A percentile compares a stretch with the other conserved stretches of the same genome.
Evolutionary conservation across 83 land plant species (phyloP).

Genomic region (Diphasiastrum complanatum): DNA sequence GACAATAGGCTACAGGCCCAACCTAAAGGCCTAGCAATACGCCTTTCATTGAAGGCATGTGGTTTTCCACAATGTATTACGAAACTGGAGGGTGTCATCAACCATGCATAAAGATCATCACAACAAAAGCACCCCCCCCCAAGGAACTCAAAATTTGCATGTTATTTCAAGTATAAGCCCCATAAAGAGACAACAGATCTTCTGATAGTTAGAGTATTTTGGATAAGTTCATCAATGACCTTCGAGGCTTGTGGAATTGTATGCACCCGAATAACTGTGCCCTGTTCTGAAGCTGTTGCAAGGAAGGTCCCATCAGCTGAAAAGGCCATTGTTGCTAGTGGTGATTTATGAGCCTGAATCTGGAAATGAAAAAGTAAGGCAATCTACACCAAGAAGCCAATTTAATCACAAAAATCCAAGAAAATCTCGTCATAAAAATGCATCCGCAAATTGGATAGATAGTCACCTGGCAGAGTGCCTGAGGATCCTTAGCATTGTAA

Average conservation of each 20-base stretch:
- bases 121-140: too few relatives aligned
- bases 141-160: too few relatives aligned
- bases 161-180: too few relatives aligned
- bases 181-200: too few relatives aligned
- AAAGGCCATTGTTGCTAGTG: conserved; percentile 62
- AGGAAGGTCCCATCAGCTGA: conserved; percentile 58
- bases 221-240: conserved; percentile 26
- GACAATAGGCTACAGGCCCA: too few relatives aligned
- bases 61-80: not conserved
- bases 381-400: not conserved
- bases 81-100: not conserved
- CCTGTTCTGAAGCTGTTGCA: conserved; percentile 84
- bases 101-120: too few relatives aligned
- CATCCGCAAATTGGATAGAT: too few relatives aligned
- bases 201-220: not conserved
- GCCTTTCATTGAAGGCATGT: too few relatives aligned
- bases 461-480: conserved; percentile 76
- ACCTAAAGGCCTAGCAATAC: too few relatives aligned
- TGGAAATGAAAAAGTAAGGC: conserved; percentile 25
- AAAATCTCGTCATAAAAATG: not conserved
- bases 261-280: conserved; percentile 73
- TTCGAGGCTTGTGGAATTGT: conserved; percentile 61
- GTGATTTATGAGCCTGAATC: conserved; percentile 72
- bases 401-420: conserved; percentile 1
- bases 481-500: conserved; percentile 62